These are phyloP conservation scores for Ustilago curta DNA, from an alignment of 1,284 basidiomycete genomes.

Conservation along the genomic window DNA sequence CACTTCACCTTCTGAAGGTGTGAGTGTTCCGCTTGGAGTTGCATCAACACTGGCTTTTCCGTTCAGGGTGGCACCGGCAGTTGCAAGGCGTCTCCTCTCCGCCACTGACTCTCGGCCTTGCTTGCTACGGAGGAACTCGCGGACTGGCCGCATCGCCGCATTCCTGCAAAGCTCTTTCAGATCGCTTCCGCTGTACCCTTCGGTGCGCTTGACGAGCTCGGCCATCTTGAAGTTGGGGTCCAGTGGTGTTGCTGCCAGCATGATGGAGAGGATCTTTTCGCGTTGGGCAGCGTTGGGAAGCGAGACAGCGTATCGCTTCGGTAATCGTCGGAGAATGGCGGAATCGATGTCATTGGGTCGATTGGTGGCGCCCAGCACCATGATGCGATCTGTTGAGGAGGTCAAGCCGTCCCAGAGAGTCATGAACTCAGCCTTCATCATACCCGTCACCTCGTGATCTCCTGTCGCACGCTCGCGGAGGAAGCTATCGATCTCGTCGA, in stretches of 20 bases:
- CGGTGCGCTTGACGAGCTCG: slow-evolving; percentile 79
- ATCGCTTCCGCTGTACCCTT: slow-evolving; percentile 89
- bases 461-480: slow-evolving; percentile 84
- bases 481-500: slow-evolving; percentile 88
- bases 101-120: slow-evolving; percentile 55
- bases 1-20: slow-evolving; percentile 30
- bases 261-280: slow-evolving; percentile 86
- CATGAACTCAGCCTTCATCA: slow-evolving; percentile 99
- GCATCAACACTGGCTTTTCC: slow-evolving; percentile 27
- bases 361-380: slow-evolving; percentile 96
- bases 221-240: slow-evolving; percentile 77
- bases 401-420: slow-evolving; percentile 98
- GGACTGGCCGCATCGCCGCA: slow-evolving; percentile 70
- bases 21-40: slow-evolving; percentile 37
- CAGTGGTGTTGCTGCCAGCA: slow-evolving; percentile 73
- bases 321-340: slow-evolving; percentile 94
- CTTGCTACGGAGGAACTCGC: slow-evolving; percentile 65
- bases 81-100: slow-evolving; percentile 30
- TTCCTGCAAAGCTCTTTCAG: slow-evolving; percentile 92
- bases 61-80: slow-evolving; percentile 21
- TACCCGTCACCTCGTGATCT: slow-evolving; percentile 97
- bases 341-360: slow-evolving; percentile 94
- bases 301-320: slow-evolving; percentile 92
- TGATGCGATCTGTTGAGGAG: slow-evolving; percentile 81
- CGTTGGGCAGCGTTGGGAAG: slow-evolving; percentile 86